Conservation (phyloP, 108 stramenopile species). For the Parietichytrium sp. region DNA sequence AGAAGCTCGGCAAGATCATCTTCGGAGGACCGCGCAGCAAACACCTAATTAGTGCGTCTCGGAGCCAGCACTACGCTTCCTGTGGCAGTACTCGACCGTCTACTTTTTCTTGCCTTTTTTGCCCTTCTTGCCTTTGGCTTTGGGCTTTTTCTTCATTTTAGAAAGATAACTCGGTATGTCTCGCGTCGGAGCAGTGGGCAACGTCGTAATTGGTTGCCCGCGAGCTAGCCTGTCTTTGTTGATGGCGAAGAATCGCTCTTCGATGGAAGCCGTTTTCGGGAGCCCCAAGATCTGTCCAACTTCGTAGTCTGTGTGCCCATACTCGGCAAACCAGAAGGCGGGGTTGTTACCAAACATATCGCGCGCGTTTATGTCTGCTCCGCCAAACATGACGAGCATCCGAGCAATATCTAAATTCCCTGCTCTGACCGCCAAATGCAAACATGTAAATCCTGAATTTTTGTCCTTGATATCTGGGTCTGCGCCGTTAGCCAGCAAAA, state of each 20-base stretch:
- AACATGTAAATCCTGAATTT: background rate
- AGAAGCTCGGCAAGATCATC: too few species aligned
- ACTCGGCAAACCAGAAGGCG: constrained; percentile 9
- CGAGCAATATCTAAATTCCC: background rate
- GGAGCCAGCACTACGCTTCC: too few species aligned
- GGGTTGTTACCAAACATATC: constrained; percentile 33
- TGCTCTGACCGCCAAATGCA: background rate
- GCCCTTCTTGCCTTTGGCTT: background rate
- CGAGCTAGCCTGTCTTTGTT: background rate
- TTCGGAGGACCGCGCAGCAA: too few species aligned
- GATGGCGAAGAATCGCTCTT: constrained; percentile 1
- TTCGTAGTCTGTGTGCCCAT: too few species aligned
- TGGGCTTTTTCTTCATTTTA: background rate
- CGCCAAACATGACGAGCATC: background rate
- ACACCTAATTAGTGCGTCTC: too few species aligned
- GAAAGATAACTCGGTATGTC: background rate
- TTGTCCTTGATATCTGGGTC: background rate
- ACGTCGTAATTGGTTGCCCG: background rate
- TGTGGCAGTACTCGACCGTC: too few species aligned
- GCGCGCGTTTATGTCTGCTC: background rate
- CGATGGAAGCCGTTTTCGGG: background rate
- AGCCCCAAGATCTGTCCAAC: background rate
- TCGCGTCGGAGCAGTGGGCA: background rate
- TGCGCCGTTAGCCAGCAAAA: background rate
- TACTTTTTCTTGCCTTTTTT: background rate